These are phyloP conservation scores for Rhizopus arrhizus DNA, from an alignment of 371 early-diverging fungal species.

Conservation along the genomic window DNA sequence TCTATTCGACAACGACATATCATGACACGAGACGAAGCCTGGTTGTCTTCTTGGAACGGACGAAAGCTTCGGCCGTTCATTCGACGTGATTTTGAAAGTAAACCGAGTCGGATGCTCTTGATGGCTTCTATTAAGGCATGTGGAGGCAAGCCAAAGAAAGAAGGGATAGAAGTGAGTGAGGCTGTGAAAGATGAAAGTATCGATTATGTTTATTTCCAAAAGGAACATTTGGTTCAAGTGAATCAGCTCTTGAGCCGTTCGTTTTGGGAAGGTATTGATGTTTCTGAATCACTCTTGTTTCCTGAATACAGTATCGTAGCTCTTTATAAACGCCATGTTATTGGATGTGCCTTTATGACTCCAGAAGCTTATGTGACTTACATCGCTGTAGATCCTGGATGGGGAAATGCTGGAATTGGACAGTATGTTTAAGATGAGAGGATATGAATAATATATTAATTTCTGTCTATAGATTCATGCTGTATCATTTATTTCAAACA, in stretches of 20 bases:
- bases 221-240: constrained; percentile 73
- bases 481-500: constrained; percentile 81
- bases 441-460: background rate
- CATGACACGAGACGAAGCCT: constrained; percentile 57
- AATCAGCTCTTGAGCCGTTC: constrained; percentile 74
- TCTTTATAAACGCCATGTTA: constrained; percentile 74
- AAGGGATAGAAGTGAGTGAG: constrained; percentile 3
- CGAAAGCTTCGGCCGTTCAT: constrained; percentile 69
- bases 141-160: constrained; percentile 25
- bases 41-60: constrained; percentile 68
- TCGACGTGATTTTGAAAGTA: constrained; percentile 65
- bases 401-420: constrained; percentile 85
- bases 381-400: constrained; percentile 84
- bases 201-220: constrained; percentile 82
- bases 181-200: constrained; percentile 54
- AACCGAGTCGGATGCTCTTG: constrained; percentile 50
- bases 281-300: constrained; percentile 79
- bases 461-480: constrained; percentile 65
- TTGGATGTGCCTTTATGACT: constrained; percentile 93
- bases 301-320: constrained; percentile 91
- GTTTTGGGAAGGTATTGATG: constrained; percentile 96
- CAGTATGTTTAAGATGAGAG: constrained; percentile 45
- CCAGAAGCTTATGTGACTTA: constrained; percentile 93
- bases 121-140: constrained; percentile 50
- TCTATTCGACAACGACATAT: constrained; percentile 54